Base-by-base conservation (phyloP, 441 rosid genomes). In the Capsella rubella region DNA sequence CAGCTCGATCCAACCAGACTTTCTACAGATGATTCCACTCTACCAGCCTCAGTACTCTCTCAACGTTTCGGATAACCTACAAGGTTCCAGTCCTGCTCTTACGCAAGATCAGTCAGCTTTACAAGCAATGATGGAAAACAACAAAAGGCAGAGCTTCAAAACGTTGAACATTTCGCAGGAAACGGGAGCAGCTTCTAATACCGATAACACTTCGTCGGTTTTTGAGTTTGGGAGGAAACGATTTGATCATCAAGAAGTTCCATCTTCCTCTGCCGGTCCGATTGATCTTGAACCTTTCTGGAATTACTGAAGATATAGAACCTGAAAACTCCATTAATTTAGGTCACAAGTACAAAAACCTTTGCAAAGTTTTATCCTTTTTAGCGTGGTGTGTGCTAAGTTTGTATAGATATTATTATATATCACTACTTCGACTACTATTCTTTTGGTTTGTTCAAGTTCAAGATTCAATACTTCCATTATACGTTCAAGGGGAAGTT, bases 201-300 rank as follows among this genome's bases (percentile, higher is more conserved):
- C 81, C 3, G 91, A 85, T 66, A 80, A 78, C 25, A 21, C 25
- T 43, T 80, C 88, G 1, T 80, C 95, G 27, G 83, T 79, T 35
- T 80, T 85, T 46, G 87, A 83, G 53, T 62, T 58, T 74, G 85
- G 81, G 3, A 84, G 79, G 74, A 82, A 81, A 79, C 64, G 53
- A 45, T 78, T 79, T 16, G 82, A 85, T 32, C 83, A 82, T 67
- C 92, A 77, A 27, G 85, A 81, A 13, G 88, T 69, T 8, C 90
- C 91, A 32, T 83, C 88, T 76, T 54, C 87, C 67, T 84, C 92
- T 12, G 56, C 83, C 7, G 84, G 75, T 69, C 86, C 87, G 6
- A 32, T 77, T 49, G 90, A 86, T 69, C 78, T 85, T 66, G 91
- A 85, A 61, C 74, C 79, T 72, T 68, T 91, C 56, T 90, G 93